These are phyloP conservation scores for Paecilomyces variotii DNA, from an alignment of 2,329 filamentous ascomycete genomes.

Conservation along the genomic window DNA sequence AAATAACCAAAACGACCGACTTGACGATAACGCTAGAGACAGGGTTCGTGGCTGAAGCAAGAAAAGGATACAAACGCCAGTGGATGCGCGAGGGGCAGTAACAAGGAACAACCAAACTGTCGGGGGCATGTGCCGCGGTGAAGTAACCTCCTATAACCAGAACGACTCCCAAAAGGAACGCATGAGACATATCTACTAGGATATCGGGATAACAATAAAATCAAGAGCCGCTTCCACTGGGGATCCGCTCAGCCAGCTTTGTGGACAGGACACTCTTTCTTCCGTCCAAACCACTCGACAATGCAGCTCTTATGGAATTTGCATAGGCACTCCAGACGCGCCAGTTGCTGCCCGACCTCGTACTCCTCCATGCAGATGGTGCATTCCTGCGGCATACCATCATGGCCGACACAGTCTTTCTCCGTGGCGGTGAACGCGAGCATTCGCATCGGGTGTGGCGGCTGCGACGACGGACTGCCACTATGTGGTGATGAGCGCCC, in stretches of 20 bases:
- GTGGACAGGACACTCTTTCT: constrained; percentile 54
- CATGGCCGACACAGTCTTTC: constrained; percentile 52
- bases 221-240: neutral
- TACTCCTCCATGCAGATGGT: constrained; percentile 60
- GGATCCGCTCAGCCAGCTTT: constrained; percentile 29
- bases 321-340: constrained; percentile 55
- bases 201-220: neutral
- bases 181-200: neutral
- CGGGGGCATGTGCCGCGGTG: neutral
- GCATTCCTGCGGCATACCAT: constrained; percentile 49
- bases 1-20: neutral
- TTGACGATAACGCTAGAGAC: neutral
- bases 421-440: constrained; percentile 50
- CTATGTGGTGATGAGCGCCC: constrained; percentile 12
- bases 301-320: constrained; percentile 58
- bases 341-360: constrained; percentile 51
- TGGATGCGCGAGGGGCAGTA: neutral
- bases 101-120: neutral
- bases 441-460: constrained; percentile 27
- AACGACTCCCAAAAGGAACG: neutral
- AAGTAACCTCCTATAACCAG: neutral
- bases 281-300: constrained; percentile 52
- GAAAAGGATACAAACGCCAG: neutral
- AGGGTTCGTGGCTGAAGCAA: neutral
- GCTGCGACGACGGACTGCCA: constrained; percentile 8